Percentiles rank a stretch among this genome's conserved stretches.
These are phyloP conservation scores for Schizosaccharomyces cryophilus DNA, from an alignment of 805 yeast species.

Conservation along the genomic window DNA sequence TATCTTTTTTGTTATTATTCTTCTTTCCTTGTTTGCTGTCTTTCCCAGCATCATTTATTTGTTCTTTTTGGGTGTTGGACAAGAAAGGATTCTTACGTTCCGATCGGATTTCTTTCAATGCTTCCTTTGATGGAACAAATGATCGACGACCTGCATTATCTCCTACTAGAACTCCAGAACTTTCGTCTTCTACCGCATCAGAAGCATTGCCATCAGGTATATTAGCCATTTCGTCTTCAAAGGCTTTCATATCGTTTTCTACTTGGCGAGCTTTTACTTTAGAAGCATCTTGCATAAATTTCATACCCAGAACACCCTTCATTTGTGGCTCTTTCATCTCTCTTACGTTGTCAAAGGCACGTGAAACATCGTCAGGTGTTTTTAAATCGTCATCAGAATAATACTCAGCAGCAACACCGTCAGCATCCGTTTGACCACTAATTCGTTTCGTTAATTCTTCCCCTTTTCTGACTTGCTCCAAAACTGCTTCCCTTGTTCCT, in stretches of 20 bases:
- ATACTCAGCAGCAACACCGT: conserved; percentile 16
- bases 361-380: conserved; percentile 7
- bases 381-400: conserved; percentile 9
- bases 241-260: conserved; percentile 5
- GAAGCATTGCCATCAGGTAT: conserved; percentile 4
- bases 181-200: conserved; percentile 4
- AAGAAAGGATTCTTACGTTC: not conserved
- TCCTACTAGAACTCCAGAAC: not conserved
- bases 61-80: not conserved
- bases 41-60: not conserved
- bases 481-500: conserved; percentile 64
- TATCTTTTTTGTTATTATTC: not conserved
- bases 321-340: not conserved
- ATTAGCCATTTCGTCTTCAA: conserved; percentile 6
- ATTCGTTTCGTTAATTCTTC: conserved; percentile 53
- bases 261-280: conserved; percentile 18
- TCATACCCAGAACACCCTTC: conserved; percentile 83
- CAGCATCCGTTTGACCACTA: conserved; percentile 33
- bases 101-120: not conserved
- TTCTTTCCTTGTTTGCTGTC: not conserved
- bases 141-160: not conserved
- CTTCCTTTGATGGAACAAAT: not conserved
- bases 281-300: conserved; percentile 81
- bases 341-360: not conserved
- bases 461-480: conserved; percentile 79